Base-by-base conservation (phyloP, 2,329 filamentous ascomycete genomes). In the Penicillium brasilianum region DNA sequence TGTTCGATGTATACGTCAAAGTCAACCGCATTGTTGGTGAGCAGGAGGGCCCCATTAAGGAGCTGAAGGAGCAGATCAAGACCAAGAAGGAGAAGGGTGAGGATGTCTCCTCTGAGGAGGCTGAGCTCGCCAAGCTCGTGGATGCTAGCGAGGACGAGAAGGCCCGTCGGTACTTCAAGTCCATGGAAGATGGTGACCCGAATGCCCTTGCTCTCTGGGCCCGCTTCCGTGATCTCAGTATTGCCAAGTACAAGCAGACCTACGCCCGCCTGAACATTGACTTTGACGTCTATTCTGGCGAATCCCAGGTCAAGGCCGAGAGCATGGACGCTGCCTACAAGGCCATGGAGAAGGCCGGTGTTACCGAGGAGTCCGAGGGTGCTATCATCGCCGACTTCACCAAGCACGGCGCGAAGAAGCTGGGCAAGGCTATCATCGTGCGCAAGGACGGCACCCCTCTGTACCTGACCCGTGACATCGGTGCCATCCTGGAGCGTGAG, bases 401-500 rank as follows among this genome's bases (percentile, higher is more conserved):
- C 36, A 90, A 91, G 71, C 86, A 91, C 71, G 82, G 84, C 7
- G 82, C 83, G 2, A 90, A 88, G 73, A 89, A 88, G 52, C 82
- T 91, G 1, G 89, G 88, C 18, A 87, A 87, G 65, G 87, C 87
- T 0, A 83, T 91, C 37, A 80, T 91, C 50, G 82, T 89, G 66
- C 87, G 87, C 72, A 85, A 88, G 77, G 85, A 88, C 61, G 89
- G 89, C 37, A 90, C 87, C 1, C 86, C 86, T 11, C 82, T 88
- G 1, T 91, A 91, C 74, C 80, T 91, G 37, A 88, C 89, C 30
- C 84, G 89, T 68, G 89, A 91, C 72, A 85, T 91, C 44, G 89
- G 86, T 13, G 87, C 87, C 5, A 87, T 86, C 32, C 73, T 86
- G 20, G 87, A 90, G 75, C 85, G 88, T 72, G 81, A 83, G 59